Percentiles rank a stretch among this genome's conserved stretches.
phyloP scores from a whole-genome alignment of 2,329 filamentous ascomycete genomes.

The Cadophora luteo-olivacea region DNA sequence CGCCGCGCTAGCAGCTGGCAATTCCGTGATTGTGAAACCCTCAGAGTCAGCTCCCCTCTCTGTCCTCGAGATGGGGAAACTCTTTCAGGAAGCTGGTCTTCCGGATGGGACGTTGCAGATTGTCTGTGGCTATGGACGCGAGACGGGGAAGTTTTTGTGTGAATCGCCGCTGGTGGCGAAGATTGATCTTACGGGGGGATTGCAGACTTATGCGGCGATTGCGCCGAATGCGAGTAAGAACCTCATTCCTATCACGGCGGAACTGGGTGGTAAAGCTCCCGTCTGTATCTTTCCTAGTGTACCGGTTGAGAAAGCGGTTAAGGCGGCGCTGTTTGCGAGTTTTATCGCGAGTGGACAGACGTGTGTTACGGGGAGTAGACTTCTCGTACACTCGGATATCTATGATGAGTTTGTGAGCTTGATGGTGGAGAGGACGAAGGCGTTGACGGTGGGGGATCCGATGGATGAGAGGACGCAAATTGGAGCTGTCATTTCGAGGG shows the following conservation, averaged over 20 bases:
- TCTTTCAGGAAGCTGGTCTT: constrained; percentile 51
- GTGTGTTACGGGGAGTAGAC: constrained; percentile 60
- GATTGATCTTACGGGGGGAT: constrained; percentile 72
- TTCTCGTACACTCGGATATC: constrained; percentile 56
- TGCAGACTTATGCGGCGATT: constrained; percentile 68
- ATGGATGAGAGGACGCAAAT: constrained; percentile 64
- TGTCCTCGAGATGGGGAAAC: constrained; percentile 47
- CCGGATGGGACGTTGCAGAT: constrained; percentile 52
- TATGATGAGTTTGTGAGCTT: constrained; percentile 45
- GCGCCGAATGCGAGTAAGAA: constrained; percentile 63
- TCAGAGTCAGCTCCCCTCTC: constrained; percentile 52
- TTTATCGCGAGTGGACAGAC: constrained; percentile 63
- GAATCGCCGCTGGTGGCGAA: constrained; percentile 66
- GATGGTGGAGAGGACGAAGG: constrained; percentile 47
- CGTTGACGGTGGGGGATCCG: constrained; percentile 57
- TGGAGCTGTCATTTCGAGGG: constrained; percentile 67
- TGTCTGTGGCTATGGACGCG: constrained; percentile 58
- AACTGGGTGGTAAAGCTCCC: constrained; percentile 72
- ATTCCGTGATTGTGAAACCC: constrained; percentile 48
- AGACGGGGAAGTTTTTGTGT: constrained; percentile 60
- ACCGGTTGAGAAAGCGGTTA: constrained; percentile 66
- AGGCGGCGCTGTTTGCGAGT: constrained; percentile 53
- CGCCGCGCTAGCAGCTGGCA: constrained; percentile 46
- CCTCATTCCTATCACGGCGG: constrained; percentile 73
- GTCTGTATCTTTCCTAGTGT: constrained; percentile 68